Conservation (phyloP, 176 grass and related monocot species). For the Oryza coarctata region DNA sequence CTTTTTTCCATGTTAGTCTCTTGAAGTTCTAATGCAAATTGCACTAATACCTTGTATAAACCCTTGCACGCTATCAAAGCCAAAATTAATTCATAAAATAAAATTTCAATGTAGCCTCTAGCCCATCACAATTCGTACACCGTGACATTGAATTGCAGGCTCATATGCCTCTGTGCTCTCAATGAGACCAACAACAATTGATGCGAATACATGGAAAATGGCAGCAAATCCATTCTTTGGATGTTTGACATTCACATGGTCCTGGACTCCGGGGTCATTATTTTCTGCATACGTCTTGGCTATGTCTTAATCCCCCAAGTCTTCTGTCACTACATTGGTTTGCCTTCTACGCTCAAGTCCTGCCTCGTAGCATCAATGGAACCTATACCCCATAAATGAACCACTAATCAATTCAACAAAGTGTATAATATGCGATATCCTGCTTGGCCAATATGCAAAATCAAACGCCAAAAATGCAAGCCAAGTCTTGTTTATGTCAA, state of each 20-base stretch:
- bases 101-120: background rate
- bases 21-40: constrained; percentile 8
- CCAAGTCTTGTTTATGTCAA: too few relatives aligned
- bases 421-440: background rate
- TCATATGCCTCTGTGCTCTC: background rate
- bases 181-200: background rate
- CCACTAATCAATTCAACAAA: background rate
- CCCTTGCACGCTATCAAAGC: background rate
- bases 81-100: background rate
- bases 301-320: background rate
- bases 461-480: background rate
- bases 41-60: background rate
- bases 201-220: background rate
- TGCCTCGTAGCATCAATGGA: background rate
- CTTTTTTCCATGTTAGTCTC: background rate
- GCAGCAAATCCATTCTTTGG: background rate
- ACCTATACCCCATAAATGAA: background rate
- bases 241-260: background rate
- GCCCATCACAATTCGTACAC: background rate
- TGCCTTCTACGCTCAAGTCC: background rate
- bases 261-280: background rate
- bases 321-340: background rate
- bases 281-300: background rate
- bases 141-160: background rate
- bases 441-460: background rate